Evolutionary conservation across 1,284 basidiomycete species (phyloP), one percentile per base, ranked within the genome.

Genomic region (Tilletia caries): DNA sequence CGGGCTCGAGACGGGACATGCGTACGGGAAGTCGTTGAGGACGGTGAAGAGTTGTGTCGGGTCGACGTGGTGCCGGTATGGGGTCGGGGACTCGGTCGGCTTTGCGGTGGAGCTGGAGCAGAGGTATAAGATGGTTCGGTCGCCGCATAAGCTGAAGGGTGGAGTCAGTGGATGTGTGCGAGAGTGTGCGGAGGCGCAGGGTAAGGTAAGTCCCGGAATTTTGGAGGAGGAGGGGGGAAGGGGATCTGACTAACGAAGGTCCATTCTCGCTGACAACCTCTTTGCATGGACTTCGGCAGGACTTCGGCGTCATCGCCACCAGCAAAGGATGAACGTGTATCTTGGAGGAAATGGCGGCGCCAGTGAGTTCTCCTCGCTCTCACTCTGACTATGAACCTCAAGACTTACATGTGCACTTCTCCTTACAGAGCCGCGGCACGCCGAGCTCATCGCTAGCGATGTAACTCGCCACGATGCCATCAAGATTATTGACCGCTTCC

Each of bases 241-340:
- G n/a, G n/a, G n/a, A n/a, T n/a, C n/a, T n/a, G n/a, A n/a, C n/a
- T n/a, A n/a, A n/a, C n/a, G n/a, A n/a, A n/a, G n/a, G n/a, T n/a
- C n/a, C n/a, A n/a, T n/a, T n/a, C n/a, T n/a, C n/a, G 2, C 37
- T 41, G 37, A 41, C 15, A 1, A 1, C 37, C 15, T 41, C 37
- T 41, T 6, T 41, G 37, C 1, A 41, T 41, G 37, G 2, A 41
- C 8, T 10, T 41, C 2, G 8, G 15, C 90, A 89, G 76, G 91
- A 92, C 82, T 91, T 92, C 78, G 91, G 91, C 29, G 83, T 91
- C 43, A 91, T 91, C 70, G 91, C 91, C 1, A 91, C 89, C 0
- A 88, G 89, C 82, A 91, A 91, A 82, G 70, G 71, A 66, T 76
- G 73, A 68, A 77, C 88, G 89, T 91, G 67, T 91, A 88, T 76